Conservation (phyloP, 116 monocot species). For the Cymodocea nodosa region DNA sequence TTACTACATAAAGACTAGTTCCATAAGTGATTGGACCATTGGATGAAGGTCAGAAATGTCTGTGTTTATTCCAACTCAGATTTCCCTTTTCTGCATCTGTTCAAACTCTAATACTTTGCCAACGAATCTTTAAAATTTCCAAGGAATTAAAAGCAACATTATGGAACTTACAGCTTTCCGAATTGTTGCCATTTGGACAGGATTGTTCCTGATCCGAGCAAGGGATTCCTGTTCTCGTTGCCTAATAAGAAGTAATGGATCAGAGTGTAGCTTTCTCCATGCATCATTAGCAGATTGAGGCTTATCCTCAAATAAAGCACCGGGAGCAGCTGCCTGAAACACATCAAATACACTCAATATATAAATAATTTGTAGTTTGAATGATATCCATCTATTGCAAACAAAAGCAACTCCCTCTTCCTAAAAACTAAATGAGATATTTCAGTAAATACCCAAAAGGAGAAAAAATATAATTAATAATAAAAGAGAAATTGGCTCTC, state of each 20-base stretch:
- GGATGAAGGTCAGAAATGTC: no score
- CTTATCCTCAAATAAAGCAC: constrained; percentile 96
- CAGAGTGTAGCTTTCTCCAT: constrained; percentile 98
- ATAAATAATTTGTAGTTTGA: neutral
- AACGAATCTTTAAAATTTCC: no score
- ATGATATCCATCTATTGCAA: neutral
- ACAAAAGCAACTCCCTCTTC: neutral
- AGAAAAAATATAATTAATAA: neutral
- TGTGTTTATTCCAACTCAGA: no score
- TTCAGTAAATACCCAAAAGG: neutral
- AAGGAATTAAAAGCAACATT: neutral
- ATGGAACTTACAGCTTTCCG: constrained; percentile 69
- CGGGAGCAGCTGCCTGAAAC: constrained; percentile 66
- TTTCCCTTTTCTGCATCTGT: no score
- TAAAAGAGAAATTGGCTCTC: no score
- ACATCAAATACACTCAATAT: neutral
- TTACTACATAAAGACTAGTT: no score
- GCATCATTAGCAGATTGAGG: constrained; percentile 94
- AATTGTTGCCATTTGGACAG: constrained; percentile 91
- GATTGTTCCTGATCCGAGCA: constrained; percentile 85
- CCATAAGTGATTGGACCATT: no score
- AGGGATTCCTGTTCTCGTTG: constrained; percentile 90
- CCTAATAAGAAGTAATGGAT: constrained; percentile 83
- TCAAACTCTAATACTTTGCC: no score
- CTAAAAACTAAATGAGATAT: neutral